Base-by-base conservation (phyloP, 2,329 filamentous ascomycete genomes). In the Rutstroemia sp. region DNA sequence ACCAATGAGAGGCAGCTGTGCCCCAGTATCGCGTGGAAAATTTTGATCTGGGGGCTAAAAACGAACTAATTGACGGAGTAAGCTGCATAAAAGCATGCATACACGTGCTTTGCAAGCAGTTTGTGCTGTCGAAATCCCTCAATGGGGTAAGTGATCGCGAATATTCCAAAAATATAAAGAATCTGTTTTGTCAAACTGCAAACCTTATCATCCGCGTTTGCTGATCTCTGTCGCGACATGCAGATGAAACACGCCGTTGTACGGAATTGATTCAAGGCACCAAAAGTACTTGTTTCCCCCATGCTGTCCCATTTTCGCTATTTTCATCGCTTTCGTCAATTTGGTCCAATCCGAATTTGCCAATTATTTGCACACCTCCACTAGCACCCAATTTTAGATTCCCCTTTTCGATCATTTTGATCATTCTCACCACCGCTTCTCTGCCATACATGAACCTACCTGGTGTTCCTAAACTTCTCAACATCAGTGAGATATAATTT, bases 351-450 rank as follows among this genome's bases (percentile, higher is more conserved):
- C 50, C 50, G 53, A 47, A 62, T 25, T 25, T 57, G 42, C 39
- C 52, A 38, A 60, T 45, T 14, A 14, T 56, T 30, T 41, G 57
- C 8, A 38, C 5, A 41, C 53, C 56, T 46, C 42, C 50, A 19
- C 12, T 34, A 37, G 52, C 37, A 25, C 53, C 56, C 53, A 60
- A 55, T 44, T 58, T 57, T 46, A 62, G 52, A 57, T 55, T 60
- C 23, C 53, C 56, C 48, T 47, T 58, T 49, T 60, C 58, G 23
- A 60, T 49, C 53, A 60, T 58, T 37, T 56, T 41, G 21, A 62
- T 38, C 8, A 57, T 44, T 37, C 52, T 23, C 21, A 55, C 46
- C 6, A 59, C 27, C 39, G 48, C 52, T 41, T 59, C 53, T 46
- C 41, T 42, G 30, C 37, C 49, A 57, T 57, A 57, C 58, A 56